Base-by-base conservation (phyloP, 352 stramenopile species). In the Plasmopara halstedii region DNA sequence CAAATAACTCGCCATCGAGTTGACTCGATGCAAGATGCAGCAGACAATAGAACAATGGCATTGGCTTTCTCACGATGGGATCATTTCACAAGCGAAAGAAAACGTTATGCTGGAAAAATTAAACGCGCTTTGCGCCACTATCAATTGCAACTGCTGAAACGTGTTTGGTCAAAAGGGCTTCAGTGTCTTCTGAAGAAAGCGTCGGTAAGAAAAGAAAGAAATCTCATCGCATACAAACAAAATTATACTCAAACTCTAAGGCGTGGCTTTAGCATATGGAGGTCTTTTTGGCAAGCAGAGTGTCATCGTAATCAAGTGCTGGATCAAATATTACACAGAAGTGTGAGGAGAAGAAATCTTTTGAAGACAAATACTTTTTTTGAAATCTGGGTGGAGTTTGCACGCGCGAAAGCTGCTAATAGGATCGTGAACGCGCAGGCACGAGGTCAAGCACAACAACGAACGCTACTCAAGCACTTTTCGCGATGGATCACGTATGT, bases 341-440 rank as follows among this genome's bases (percentile, higher is more conserved):
- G 36, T 17, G 21, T 34, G 27, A 1, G 10, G 14, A 19, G 8
- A 34, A 58, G 56, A 38, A 22, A 40, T 6, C 32, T n/a, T 27
- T 4, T 13, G 22, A 26, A 32, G 1, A 43, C 56, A 46, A 13
- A 21, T 11, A 10, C n/a, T 11, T 20, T 58, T 0, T 32, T 70
- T 4, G 44, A 47, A 15, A 38, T 34, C 7, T 70, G 61, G 61
- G 35, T 25, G 1, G 56, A 70, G 26, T 56, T 55, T 36, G 38
- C 40, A 17, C 42, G 48, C 6, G 46, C 56, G 2, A 66, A 60
- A 42, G 42, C 48, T 46, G 53, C 53, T 14, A 46, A 22, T 34
- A 46, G 56, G 15, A 26, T 70, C 17, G 61, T 70, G 5, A 71
- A 58, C 29, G 50, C 64, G 4, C 59, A 76, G 11, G 42, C 67